Evolutionary conservation across 805 yeast species (phyloP), one percentile per base, ranked within the genome.

Genomic region (Wickerhamomyces hampshirensis): DNA sequence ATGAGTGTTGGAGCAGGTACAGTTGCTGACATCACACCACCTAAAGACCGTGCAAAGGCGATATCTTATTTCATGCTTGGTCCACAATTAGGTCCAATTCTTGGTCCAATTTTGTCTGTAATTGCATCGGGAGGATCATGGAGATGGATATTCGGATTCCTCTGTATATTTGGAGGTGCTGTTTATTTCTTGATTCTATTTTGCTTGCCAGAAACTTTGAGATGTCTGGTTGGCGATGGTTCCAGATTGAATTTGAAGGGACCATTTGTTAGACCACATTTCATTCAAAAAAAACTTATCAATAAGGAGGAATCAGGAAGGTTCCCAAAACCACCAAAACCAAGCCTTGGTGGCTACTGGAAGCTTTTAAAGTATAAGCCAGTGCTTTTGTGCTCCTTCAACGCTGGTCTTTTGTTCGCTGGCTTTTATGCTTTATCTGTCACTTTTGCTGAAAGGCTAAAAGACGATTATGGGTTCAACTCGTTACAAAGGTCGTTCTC

Each of bases 1-100:
- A 94, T 88, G 55, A 77, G 94, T 14, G 81, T 86, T 19, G 96
- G 96, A 1, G 95, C 96, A 0, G 96, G 95, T 2, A 84, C 95
- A 0, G 79, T 88, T 14, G 76, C 86, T 19, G 97, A 88, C 56
- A 58, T 88, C 23, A 80, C 71, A 42, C 67, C 75, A 7, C 79
- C 81, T 14, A 68, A 73, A 21, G 73, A 78, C 46, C 66, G 96
- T 49, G 96, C 95, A 2, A 65, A 71, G 10, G 91, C 94, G 2
- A 80, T 88, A 72, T 93, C 95, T 0, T 69, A 80, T 37, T 88
- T 79, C 48, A 88, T 87, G 67, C 59, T 88, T 44, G 97, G 96
- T 0, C 95, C 95, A 0, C 75, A 88, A 34, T 68, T 82, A 47
- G 96, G 95, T 0, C 97, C 96, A 2, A 71, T 88, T 30, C 46